These are phyloP conservation scores for Suillus spraguei DNA, from an alignment of 768 basidiomycete species.

Conservation along the genomic window DNA sequence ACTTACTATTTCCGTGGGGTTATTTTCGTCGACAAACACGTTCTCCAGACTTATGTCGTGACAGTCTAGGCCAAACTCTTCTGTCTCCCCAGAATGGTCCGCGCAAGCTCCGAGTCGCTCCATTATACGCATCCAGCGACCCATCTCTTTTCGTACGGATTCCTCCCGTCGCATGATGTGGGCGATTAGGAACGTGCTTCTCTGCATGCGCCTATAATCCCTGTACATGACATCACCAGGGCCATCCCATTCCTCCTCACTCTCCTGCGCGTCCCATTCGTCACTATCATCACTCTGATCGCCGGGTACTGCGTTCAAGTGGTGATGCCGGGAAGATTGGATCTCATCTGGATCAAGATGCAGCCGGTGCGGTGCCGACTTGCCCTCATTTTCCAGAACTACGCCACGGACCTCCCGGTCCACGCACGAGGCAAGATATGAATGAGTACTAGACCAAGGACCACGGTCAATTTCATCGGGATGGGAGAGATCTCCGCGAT, in stretches of 20 bases:
- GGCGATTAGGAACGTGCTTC: constrained; percentile 76
- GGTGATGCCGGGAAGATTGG: constrained; percentile 68
- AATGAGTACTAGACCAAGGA: constrained; percentile 64
- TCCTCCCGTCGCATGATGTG: constrained; percentile 69
- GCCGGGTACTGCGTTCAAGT: constrained; percentile 64
- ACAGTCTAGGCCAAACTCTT: constrained; percentile 80
- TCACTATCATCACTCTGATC: constrained; percentile 78
- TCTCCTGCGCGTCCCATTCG: constrained; percentile 79
- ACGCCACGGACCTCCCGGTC: constrained; percentile 77
- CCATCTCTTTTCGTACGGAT: constrained; percentile 68
- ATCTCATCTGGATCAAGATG: constrained; percentile 85
- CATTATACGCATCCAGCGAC: constrained; percentile 70
- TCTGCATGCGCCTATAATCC: constrained; percentile 81
- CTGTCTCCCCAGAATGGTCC: constrained; percentile 33
- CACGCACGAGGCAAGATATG: constrained; percentile 67
- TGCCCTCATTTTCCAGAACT: constrained; percentile 76
- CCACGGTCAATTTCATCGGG: constrained; percentile 77
- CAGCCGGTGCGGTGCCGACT: constrained; percentile 70
- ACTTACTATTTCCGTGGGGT: constrained; percentile 71
- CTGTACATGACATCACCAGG: constrained; percentile 79
- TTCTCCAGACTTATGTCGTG: constrained; percentile 88
- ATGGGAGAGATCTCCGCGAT: constrained; percentile 71
- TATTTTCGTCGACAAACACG: constrained; percentile 74
- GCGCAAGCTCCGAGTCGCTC: constrained; percentile 47
- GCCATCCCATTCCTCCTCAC: constrained; percentile 72